Conservation (phyloP, 164 flowering plant genomes). For the Akebia trifoliata region DNA sequence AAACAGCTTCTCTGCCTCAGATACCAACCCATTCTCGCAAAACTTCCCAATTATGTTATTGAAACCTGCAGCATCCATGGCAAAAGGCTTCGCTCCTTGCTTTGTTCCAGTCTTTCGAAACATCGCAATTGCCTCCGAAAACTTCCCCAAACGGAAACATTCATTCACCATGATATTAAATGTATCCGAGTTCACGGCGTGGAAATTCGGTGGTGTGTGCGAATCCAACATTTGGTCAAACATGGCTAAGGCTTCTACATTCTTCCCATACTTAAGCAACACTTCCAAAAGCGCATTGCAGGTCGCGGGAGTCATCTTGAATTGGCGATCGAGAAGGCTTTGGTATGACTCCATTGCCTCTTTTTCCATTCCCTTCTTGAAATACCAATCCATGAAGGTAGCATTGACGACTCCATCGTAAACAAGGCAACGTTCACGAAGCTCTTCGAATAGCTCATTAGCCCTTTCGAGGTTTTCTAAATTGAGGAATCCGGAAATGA, state of each 20-base stretch:
- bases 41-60: constrained; percentile 57
- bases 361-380: constrained; percentile 49
- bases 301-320: constrained; percentile 58
- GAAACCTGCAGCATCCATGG: constrained; percentile 66
- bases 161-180: constrained; percentile 69
- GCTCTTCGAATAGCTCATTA: constrained; percentile 67
- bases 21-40: constrained; percentile 54
- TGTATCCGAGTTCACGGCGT: constrained; percentile 67
- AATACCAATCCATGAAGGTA: constrained; percentile 72
- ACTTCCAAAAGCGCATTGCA: constrained; percentile 66
- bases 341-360: constrained; percentile 73
- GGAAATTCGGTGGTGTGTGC: constrained; percentile 60
- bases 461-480: constrained; percentile 57
- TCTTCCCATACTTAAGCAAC: constrained; percentile 51
- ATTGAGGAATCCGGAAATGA: constrained; percentile 55
- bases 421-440: constrained; percentile 60
- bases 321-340: constrained; percentile 42
- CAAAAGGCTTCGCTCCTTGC: constrained; percentile 49
- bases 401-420: constrained; percentile 72
- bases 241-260: constrained; percentile 50
- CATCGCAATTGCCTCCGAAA: constrained; percentile 41
- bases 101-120: constrained; percentile 53
- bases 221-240: constrained; percentile 62
- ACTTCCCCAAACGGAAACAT: constrained; percentile 47
- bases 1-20: constrained; percentile 57